Conservation (phyloP, 164 flowering plant species). For the Chimonanthus salicifolius region DNA sequence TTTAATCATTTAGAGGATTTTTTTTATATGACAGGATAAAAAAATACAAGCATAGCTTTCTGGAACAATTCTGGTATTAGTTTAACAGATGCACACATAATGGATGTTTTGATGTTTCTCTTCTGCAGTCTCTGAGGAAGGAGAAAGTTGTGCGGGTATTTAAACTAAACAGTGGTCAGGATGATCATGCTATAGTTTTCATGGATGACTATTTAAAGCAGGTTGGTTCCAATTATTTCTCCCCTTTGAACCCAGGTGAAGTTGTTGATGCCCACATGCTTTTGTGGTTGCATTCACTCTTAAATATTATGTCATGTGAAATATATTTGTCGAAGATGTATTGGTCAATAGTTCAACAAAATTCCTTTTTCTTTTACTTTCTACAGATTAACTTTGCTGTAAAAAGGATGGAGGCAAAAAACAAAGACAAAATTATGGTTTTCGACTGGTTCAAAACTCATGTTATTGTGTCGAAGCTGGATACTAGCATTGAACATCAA, state of each 20-base stretch:
- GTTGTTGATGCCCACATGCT: background rate
- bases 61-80: background rate
- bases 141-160: constrained; percentile 64
- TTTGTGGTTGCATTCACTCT: no score
- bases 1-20: no score
- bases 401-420: constrained; percentile 53
- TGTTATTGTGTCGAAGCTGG: constrained; percentile 63
- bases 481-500: constrained; percentile 69
- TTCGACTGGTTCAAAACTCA: constrained; percentile 75
- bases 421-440: constrained; percentile 43
- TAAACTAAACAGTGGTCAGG: constrained; percentile 91
- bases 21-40: background rate
- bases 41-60: background rate
- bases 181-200: constrained; percentile 93
- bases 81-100: background rate
- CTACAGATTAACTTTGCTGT: constrained; percentile 54
- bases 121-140: constrained; percentile 57
- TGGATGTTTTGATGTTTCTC: background rate
- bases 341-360: background rate
- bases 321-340: background rate
- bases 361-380: background rate
- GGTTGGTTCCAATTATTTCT: constrained; percentile 34
- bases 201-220: constrained; percentile 76
- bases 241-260: background rate
- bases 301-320: background rate